Evolutionary conservation across 371 early-diverging fungal species (phyloP), one percentile per base, ranked within the genome.

Genomic region (Rhizomucor miehei): DNA sequence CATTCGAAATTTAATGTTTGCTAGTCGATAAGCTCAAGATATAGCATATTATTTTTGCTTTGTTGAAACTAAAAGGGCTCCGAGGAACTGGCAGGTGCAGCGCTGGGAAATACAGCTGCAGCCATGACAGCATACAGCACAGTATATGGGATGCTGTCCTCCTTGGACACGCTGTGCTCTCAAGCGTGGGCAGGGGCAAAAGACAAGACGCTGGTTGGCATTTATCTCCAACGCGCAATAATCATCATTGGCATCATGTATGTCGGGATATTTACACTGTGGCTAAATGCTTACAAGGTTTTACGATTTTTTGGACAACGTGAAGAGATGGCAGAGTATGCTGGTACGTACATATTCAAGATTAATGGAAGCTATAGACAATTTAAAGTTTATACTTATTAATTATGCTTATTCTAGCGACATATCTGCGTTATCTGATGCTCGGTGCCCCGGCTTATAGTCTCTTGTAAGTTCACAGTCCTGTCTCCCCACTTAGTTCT

Each of bases 201-300:
- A 19, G 89, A 92, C 65, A 78, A 79, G 44, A 81, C 78, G 16
- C 63, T 87, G 4, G 73, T 91, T 1, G 94, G 95, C 19, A 69
- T 92, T 8, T 90, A 92, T 47, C 71, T 95, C 48, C 92, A 94
- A 70, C 84, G 95, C 6, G 88, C 87, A 0, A 71, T 94, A 2
- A 68, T 93, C 25, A 77, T 92, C 45, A 70, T 89, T 48, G 73
- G 84, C 46, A 56, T 89, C 19, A 89, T 91, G 14, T 83, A 94
- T 54, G 73, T 82, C 0, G 60, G 77, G 11, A 36, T 48, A 14
- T 46, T 48, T 29, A 1, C 90, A 86, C 56, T 93, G 21, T 94
- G 94, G 94, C 40, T 55, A 20, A 48, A 48, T 17, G 55, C 48
- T 3, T 40, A 25, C 10, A 34, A 40, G 8, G 11, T 59, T 14